Evolutionary conservation across 2,329 filamentous ascomycete species (phyloP), one percentile per base, ranked within the genome.

Genomic region (Fusarium goolgardi): DNA sequence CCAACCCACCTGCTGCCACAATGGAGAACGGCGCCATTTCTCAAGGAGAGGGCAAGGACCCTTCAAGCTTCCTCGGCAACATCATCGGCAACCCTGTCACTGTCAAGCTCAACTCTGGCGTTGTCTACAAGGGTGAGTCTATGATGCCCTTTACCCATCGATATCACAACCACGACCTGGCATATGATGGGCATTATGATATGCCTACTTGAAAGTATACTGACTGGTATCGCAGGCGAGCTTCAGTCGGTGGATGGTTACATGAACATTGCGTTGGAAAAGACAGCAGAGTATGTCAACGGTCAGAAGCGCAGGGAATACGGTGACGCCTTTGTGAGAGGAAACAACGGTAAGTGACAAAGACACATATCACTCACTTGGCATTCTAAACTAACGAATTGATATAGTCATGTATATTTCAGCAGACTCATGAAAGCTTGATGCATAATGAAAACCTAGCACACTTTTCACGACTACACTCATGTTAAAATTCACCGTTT

Each of bases 251-350:
- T 99, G 50, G 96, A 99, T 79, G 96, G 96, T 53, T 99, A 98
- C 82, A 99, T 99, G 96, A 99, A 99, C 82, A 97, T 99, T 78
- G 95, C 96, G 15, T 87, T 99, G 31, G 96, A 99, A 80, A 96
- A 97, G 82, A 97, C 94, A 21, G 90, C 93, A 70, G 96, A 99
- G 81, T 94, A 90, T 73, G 91, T 97, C 71, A 91, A 97, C 76
- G 95, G 94, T 41, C 87, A 89, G 69, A 88, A 95, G 80, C 87
- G 91, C 74, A 87, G 92, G 74, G 91, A 88, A 55, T 97, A 97
- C 78, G 95, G 95, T 10, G 95, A 98, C 83, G 93, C 95, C 7
- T 98, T 98, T 78, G 92, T 98, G 59, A 88, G 95, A 79, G 95
- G 95, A 72, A 98, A 98, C 82, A 98, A 98, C 76, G 95, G 95